These are phyloP conservation scores for Lactifluus echinatus DNA, from an alignment of 768 basidiomycete species.

Conservation along the genomic window DNA sequence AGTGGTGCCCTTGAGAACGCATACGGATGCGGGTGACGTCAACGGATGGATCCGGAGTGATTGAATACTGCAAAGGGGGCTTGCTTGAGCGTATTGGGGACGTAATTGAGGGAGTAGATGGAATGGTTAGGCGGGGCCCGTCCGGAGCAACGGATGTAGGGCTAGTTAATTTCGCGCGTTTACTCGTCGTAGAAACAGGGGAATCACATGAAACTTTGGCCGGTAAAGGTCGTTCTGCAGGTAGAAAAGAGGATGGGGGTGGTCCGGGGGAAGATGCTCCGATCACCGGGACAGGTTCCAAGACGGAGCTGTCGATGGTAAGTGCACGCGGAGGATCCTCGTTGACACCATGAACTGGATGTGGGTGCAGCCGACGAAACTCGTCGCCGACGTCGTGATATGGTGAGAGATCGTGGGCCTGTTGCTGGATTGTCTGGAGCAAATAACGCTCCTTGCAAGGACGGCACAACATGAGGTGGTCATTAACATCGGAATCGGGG, in stretches of 20 bases:
- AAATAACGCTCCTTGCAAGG: conserved; percentile 14
- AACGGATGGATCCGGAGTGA: conserved; percentile 43
- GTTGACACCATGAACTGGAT: conserved; percentile 3
- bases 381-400: conserved; percentile 1
- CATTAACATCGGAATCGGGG: conserved; percentile 13
- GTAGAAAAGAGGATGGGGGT: not conserved
- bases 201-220: conserved; percentile 1
- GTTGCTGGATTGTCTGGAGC: conserved; percentile 9
- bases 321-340: conserved; percentile 3
- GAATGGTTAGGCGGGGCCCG: conserved; percentile 14
- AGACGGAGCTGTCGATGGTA: not conserved
- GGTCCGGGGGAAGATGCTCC: conserved; percentile 4
- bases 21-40: conserved; percentile 76
- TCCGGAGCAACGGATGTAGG: conserved; percentile 34
- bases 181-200: conserved; percentile 27
- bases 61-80: conserved; percentile 10
- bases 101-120: conserved; percentile 20
- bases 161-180: conserved; percentile 30
- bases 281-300: not conserved
- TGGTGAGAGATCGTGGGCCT: not conserved
- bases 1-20: conserved; percentile 62
- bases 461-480: conserved; percentile 16
- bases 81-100: conserved; percentile 23
- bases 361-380: not conserved
- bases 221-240: conserved; percentile 5